A percentile compares a stretch with the other conserved stretches of the same genome.
Evolutionary conservation across 148 eudicot species (phyloP).

Genomic region (Salicornia ramosissima): DNA sequence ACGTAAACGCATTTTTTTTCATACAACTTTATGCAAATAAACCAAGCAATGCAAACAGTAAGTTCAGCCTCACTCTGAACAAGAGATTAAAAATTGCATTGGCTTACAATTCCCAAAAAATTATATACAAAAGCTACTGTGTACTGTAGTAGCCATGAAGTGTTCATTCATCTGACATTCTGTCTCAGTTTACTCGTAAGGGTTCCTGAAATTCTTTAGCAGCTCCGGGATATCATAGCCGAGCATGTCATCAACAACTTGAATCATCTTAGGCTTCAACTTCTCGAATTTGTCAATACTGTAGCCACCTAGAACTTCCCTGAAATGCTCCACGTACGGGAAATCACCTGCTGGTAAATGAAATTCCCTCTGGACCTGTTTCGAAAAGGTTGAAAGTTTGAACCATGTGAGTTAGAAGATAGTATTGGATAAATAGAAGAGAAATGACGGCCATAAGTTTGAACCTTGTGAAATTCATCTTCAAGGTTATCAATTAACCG

Average conservation of each 20-base stretch:
- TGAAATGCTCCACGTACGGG: constrained; percentile 72
- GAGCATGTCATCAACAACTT: constrained; percentile 86
- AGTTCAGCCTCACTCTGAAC: constrained; percentile 11
- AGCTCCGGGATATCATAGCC: constrained; percentile 86
- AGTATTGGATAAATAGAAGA: neutral
- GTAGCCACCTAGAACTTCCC: constrained; percentile 58
- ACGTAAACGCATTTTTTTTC: neutral
- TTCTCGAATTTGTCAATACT: constrained; percentile 84
- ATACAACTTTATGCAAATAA: neutral
- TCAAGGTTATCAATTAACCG: constrained; percentile 80
- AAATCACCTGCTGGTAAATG: constrained; percentile 88
- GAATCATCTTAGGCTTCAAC: constrained; percentile 87
- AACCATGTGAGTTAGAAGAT: constrained; percentile 1
- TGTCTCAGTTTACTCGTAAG: constrained; percentile 44
- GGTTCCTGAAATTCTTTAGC: constrained; percentile 74
- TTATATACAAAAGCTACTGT: constrained; percentile 25
- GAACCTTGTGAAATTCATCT: constrained; percentile 67
- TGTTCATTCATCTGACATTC: neutral
- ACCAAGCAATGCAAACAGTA: constrained; percentile 11
- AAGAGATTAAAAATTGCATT: neutral
- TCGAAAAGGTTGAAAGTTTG: neutral
- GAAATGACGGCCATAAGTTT: constrained; percentile 3
- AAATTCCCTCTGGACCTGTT: constrained; percentile 72
- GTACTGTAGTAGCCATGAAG: neutral
- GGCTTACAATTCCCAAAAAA: constrained; percentile 2